Conservation (phyloP, 352 stramenopile species). For the Phytophthora ramorum region DNA sequence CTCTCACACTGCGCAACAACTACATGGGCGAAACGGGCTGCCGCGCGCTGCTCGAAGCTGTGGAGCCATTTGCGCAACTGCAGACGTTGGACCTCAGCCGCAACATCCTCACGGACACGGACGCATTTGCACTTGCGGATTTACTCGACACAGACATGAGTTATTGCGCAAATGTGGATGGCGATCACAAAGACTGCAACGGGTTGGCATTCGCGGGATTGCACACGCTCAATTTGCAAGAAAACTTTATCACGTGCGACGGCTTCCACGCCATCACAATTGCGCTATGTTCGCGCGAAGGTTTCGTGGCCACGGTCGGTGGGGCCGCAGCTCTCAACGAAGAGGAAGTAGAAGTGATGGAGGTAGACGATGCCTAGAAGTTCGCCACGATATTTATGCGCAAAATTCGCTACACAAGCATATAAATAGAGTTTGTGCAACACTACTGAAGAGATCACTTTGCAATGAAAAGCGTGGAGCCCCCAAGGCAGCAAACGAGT, state of each 20-base stretch:
- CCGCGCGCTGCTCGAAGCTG: constrained; percentile 36
- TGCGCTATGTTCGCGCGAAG: constrained; percentile 40
- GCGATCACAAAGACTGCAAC: constrained; percentile 7
- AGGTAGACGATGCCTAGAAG: constrained; percentile 19
- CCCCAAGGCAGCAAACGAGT: not conserved
- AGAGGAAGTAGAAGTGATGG: constrained; percentile 19
- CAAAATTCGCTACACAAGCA: not conserved
- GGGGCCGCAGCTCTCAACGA: not conserved
- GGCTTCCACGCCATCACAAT: constrained; percentile 68
- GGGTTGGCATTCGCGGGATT: constrained; percentile 33
- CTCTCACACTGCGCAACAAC: constrained; percentile 60
- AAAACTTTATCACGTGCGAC: constrained; percentile 77
- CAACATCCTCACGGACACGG: constrained; percentile 72
- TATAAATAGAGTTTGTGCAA: constrained; percentile 28
- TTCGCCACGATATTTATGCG: constrained; percentile 29
- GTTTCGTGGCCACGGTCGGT: constrained; percentile 24
- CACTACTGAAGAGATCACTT: not conserved
- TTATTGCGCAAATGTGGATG: constrained; percentile 17
- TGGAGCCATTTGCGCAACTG: constrained; percentile 39
- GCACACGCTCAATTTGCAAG: constrained; percentile 45
- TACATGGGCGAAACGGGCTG: constrained; percentile 69
- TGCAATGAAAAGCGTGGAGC: constrained; percentile 15
- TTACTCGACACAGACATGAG: constrained; percentile 34
- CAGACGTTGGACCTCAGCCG: constrained; percentile 46
- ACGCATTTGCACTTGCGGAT: constrained; percentile 51